These are phyloP conservation scores for Xylaria scruposa DNA, from an alignment of 495 filamentous ascomycete genomes.

Conservation along the genomic window DNA sequence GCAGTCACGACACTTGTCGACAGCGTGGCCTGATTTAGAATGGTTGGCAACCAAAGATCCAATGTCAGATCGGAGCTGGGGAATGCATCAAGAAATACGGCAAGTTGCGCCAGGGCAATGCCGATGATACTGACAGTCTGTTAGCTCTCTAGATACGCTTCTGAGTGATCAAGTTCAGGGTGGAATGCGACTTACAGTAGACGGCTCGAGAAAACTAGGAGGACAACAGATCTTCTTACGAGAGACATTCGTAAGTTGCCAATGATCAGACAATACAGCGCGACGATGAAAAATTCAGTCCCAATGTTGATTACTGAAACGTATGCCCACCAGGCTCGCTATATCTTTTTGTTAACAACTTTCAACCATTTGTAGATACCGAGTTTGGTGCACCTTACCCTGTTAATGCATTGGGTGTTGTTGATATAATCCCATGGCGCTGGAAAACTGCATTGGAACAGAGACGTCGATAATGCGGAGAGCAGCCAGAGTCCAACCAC, in stretches of 20 bases:
- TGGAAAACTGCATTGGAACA: constrained; percentile 51
- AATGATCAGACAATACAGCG: constrained; percentile 46
- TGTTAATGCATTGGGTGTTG: constrained; percentile 43
- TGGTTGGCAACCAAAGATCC: constrained; percentile 40
- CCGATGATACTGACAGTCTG: constrained; percentile 1
- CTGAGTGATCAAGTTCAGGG: not conserved
- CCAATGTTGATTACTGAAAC: constrained; percentile 47
- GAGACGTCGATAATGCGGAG: constrained; percentile 36
- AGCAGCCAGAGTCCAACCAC: constrained; percentile 40
- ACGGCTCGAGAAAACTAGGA: constrained; percentile 45
- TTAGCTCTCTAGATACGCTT: constrained; percentile 35
- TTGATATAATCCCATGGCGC: constrained; percentile 47
- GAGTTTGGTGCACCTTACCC: constrained; percentile 33
- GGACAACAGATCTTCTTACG: constrained; percentile 41
- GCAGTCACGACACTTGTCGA: constrained; percentile 50
- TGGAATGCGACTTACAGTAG: constrained; percentile 41
- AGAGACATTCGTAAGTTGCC: constrained; percentile 42
- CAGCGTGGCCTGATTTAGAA: constrained; percentile 48
- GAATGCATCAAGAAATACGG: constrained; percentile 33
- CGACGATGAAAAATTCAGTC: constrained; percentile 45
- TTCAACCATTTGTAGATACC: not conserved
- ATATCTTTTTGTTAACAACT: constrained; percentile 8
- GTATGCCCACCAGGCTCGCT: constrained; percentile 50
- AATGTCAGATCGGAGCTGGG: constrained; percentile 34
- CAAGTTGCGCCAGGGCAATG: constrained; percentile 40